phyloP scores from a whole-genome alignment of 805 yeast species.

The Candida nanaspora region DNA sequence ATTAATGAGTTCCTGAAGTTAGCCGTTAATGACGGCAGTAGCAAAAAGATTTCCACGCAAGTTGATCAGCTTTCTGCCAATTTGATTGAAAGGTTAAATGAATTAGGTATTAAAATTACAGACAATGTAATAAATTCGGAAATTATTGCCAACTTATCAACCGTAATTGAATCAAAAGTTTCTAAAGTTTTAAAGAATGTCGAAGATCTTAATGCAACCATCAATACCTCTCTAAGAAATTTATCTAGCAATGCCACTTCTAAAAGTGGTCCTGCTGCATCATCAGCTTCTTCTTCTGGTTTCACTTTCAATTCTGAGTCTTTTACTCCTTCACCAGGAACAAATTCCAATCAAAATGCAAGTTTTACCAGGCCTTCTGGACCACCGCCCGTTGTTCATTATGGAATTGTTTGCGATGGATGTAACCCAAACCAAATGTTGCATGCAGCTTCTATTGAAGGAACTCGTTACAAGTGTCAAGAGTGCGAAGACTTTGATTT shows the following conservation, averaged over 20 bases:
- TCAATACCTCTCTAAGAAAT: slow-evolving; percentile 5
- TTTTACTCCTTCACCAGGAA: too few species aligned
- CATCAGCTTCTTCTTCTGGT: neutral
- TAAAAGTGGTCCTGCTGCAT: neutral
- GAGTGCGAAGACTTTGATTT: slow-evolving; percentile 48
- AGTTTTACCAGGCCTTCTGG: too few species aligned
- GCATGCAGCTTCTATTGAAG: slow-evolving; percentile 28
- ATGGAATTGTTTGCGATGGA: slow-evolving; percentile 23
- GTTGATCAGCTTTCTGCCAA: neutral
- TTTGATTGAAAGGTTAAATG: slow-evolving; percentile 7
- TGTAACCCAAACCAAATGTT: slow-evolving; percentile 16
- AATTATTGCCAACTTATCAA: slow-evolving; percentile 11
- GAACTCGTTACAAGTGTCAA: slow-evolving; percentile 43
- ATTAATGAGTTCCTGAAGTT: neutral
- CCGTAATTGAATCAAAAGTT: slow-evolving; percentile 13
- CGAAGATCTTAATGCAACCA: slow-evolving; percentile 20
- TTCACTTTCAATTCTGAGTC: too few species aligned
- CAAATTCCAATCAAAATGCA: too few species aligned
- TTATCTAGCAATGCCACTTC: slow-evolving; percentile 3
- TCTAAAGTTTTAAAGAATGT: slow-evolving; percentile 9
- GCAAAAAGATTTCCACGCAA: neutral
- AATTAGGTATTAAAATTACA: slow-evolving; percentile 12
- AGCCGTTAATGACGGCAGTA: neutral
- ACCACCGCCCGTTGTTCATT: too few species aligned
- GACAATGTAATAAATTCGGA: slow-evolving; percentile 16